Conservation (phyloP, 2,329 filamentous ascomycete genomes). For the Nemania sp. region DNA sequence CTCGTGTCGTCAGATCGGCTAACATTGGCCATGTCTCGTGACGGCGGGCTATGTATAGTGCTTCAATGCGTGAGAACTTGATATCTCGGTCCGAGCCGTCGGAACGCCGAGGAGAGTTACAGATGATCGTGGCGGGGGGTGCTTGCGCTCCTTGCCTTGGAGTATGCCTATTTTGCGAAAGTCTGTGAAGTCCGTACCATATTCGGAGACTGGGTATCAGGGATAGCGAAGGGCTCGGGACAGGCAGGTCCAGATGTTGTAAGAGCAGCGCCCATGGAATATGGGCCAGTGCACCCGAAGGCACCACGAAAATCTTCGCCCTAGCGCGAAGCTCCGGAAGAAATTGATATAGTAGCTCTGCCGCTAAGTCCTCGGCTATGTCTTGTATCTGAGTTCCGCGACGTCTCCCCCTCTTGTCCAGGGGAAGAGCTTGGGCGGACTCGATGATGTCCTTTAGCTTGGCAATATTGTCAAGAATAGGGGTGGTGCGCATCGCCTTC, state of each 20-base stretch:
- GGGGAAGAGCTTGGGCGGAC: neutral
- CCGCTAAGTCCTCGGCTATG: conserved; percentile 1
- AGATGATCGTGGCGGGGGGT: conserved; percentile 18
- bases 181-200: conserved; percentile 23
- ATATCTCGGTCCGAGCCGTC: conserved; percentile 22
- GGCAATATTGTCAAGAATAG: conserved; percentile 13
- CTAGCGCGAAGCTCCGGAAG: conserved; percentile 17
- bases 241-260: conserved; percentile 2
- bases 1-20: conserved; percentile 12
- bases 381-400: conserved; percentile 14
- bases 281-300: conserved; percentile 19
- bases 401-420: conserved; percentile 5
- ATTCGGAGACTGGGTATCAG: conserved; percentile 24
- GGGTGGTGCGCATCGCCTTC: conserved; percentile 16
- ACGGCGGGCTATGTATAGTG: conserved; percentile 15
- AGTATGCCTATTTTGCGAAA: neutral
- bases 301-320: conserved; percentile 17
- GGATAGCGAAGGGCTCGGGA: conserved; percentile 14
- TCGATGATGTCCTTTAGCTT: conserved; percentile 19
- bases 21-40: conserved; percentile 20
- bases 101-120: conserved; percentile 13
- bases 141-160: conserved; percentile 1
- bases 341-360: conserved; percentile 14
- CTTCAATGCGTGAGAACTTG: conserved; percentile 21
- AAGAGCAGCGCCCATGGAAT: conserved; percentile 23